Conservation (phyloP, 176 grass and related monocot genomes). For the Juncus effusus region DNA sequence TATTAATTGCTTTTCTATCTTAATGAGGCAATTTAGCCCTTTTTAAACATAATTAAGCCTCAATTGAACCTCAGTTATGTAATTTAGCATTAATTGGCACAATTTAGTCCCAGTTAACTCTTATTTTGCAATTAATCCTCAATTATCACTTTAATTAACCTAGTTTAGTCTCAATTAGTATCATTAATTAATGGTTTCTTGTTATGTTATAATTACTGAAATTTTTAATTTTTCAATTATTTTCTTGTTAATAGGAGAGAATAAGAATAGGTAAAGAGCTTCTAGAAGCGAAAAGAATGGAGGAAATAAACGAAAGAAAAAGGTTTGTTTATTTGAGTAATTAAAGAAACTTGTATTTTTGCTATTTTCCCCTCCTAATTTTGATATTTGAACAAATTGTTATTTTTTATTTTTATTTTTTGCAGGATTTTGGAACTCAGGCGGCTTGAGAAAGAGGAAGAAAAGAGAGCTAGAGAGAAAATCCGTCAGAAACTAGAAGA, state of each 20-base stretch:
- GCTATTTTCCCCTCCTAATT: not conserved
- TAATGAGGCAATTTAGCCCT: too few relatives aligned
- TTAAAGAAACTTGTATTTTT: slow-evolving; percentile 8
- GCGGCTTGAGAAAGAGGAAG: slow-evolving; percentile 93
- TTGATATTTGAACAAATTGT: not conserved
- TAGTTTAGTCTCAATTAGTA: too few relatives aligned
- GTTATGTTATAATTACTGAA: not conserved
- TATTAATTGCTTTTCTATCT: too few relatives aligned
- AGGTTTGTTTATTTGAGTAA: slow-evolving; percentile 40
- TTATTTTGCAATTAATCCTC: too few relatives aligned
- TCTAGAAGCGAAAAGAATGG: slow-evolving; percentile 92
- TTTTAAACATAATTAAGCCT: too few relatives aligned
- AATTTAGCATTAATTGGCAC: too few relatives aligned
- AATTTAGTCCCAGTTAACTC: too few relatives aligned
- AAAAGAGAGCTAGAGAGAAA: slow-evolving; percentile 89
- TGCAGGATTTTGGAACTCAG: slow-evolving; percentile 81
- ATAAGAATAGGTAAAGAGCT: slow-evolving; percentile 94
- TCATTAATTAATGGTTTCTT: too few relatives aligned
- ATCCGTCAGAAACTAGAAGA: slow-evolving; percentile 95
- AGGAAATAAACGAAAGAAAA: slow-evolving; percentile 95
- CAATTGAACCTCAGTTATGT: too few relatives aligned
- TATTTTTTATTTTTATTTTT: not conserved
- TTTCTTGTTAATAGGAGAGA: slow-evolving; percentile 46
- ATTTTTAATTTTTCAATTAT: not conserved
- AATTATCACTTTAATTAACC: too few relatives aligned